Percentiles rank a stretch among this genome's conserved stretches.
Evolutionary conservation across 306 rosid genomes (phyloP).

Genomic region (Quercus dentata): DNA sequence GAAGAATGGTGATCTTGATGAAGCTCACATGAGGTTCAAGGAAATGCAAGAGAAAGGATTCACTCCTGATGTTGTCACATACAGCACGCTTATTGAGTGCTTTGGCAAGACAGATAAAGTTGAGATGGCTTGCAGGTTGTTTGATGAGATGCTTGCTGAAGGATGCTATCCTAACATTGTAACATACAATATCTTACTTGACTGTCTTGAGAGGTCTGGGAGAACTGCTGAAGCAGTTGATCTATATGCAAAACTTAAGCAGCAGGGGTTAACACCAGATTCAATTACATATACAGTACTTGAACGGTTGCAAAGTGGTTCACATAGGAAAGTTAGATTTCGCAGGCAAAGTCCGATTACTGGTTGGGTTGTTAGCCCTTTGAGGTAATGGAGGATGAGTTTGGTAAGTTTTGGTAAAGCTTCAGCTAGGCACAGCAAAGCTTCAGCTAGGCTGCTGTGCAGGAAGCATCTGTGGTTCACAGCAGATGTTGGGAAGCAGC

Average conservation of each 20-base stretch:
- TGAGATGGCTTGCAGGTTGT: constrained; percentile 81
- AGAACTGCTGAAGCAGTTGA: constrained; percentile 90
- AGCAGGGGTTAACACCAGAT: constrained; percentile 88
- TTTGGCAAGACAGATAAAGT: constrained; percentile 90
- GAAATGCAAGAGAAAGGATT: constrained; percentile 93
- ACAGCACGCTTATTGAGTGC: constrained; percentile 92
- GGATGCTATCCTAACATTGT: constrained; percentile 85
- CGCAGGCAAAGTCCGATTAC: constrained; percentile 88
- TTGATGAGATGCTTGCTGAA: constrained; percentile 69
- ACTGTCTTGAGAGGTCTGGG: constrained; percentile 86
- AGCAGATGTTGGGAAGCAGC: too few relatives aligned
- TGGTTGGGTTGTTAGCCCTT: constrained; percentile 94
- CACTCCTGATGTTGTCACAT: constrained; percentile 87
- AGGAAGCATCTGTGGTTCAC: too few relatives aligned
- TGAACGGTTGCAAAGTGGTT: constrained; percentile 82
- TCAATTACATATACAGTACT: constrained; percentile 79
- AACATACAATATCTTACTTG: constrained; percentile 83
- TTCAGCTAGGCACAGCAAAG: too few relatives aligned
- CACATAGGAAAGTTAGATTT: constrained; percentile 50
- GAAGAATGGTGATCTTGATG: constrained; percentile 90
- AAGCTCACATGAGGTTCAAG: constrained; percentile 90
- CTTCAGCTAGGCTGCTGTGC: too few relatives aligned
- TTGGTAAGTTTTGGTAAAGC: too few relatives aligned
- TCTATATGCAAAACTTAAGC: constrained; percentile 82
- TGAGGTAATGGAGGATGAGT: constrained; percentile 38